Conservation (phyloP, 768 basidiomycete species). For the Suillus plorans region DNA sequence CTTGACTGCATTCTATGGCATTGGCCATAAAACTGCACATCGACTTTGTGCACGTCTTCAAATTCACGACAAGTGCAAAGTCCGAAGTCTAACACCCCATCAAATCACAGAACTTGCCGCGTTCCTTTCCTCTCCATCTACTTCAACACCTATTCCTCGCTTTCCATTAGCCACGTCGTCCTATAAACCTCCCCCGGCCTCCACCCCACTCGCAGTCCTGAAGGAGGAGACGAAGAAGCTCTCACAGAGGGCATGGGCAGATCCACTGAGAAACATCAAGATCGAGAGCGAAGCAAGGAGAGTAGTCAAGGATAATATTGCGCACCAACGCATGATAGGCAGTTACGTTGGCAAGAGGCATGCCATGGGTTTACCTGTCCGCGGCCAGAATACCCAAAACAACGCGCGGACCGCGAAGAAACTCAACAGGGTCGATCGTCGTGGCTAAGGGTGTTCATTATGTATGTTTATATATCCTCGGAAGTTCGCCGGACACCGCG, state of each 20-base stretch:
- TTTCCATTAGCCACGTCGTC: slow-evolving; percentile 62
- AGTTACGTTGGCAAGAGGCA: slow-evolving; percentile 92
- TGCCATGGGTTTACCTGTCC: slow-evolving; percentile 89
- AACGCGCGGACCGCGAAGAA: slow-evolving; percentile 91
- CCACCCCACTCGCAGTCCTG: slow-evolving; percentile 30
- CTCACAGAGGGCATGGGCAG: slow-evolving; percentile 40
- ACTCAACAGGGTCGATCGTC: slow-evolving; percentile 82
- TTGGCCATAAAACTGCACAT: slow-evolving; percentile 72
- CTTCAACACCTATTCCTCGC: slow-evolving; percentile 62
- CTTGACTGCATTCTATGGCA: slow-evolving; percentile 87
- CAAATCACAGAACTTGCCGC: slow-evolving; percentile 93
- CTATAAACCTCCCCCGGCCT: slow-evolving; percentile 50
- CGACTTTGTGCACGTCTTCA: slow-evolving; percentile 89
- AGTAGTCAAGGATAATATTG: slow-evolving; percentile 86
- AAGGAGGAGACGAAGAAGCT: slow-evolving; percentile 29
- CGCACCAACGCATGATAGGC: slow-evolving; percentile 90
- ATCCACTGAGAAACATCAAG: slow-evolving; percentile 72
- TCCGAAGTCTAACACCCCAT: slow-evolving; percentile 77
- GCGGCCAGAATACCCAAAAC: slow-evolving; percentile 89
- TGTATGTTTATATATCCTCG: slow-evolving; percentile 15
- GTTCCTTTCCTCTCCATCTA: slow-evolving; percentile 88
- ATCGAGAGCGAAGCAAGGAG: slow-evolving; percentile 87
- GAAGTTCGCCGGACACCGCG: not conserved
- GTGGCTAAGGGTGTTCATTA: slow-evolving; percentile 29
- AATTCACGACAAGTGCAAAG: slow-evolving; percentile 82